Evolutionary conservation across 2,329 filamentous ascomycete genomes (phyloP).

Genomic region (Pestalotiopsis sp.): DNA sequence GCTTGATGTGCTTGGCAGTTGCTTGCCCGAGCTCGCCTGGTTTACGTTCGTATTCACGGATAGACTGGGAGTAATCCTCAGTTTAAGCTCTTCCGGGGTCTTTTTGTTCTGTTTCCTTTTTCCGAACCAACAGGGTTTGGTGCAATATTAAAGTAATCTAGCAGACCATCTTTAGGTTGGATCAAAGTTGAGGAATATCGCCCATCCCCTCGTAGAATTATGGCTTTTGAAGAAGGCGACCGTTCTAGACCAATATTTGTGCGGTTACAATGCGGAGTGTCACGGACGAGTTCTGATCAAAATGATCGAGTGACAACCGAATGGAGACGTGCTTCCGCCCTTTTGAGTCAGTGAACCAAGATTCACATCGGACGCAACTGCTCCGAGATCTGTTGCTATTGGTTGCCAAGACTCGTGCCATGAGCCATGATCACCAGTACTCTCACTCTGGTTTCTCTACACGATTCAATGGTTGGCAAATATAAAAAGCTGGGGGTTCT

Average conservation of each 20-base stretch:
- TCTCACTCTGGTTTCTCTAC: too few relatives aligned
- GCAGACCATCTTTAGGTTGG: not conserved
- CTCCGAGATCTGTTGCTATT: not conserved
- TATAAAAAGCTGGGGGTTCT: not conserved
- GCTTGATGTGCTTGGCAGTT: too few relatives aligned
- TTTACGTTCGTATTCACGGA: too few relatives aligned
- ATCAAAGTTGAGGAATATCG: not conserved
- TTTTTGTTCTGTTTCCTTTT: too few relatives aligned
- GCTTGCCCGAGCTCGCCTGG: too few relatives aligned
- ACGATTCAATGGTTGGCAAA: not conserved
- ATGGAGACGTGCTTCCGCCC: conserved; percentile 6
- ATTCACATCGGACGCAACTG: not conserved
- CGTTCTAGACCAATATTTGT: not conserved
- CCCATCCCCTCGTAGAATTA: not conserved
- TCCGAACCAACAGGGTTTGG: too few relatives aligned
- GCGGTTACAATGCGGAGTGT: not conserved
- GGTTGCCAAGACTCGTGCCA: not conserved
- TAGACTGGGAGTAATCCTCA: too few relatives aligned
- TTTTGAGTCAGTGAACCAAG: not conserved
- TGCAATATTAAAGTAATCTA: too few relatives aligned
- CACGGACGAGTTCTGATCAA: not conserved
- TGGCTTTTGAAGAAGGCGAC: not conserved
- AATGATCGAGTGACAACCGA: not conserved
- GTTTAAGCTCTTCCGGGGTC: too few relatives aligned
- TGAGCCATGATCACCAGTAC: not conserved